These are phyloP conservation scores for Suillus hirtellus DNA, from an alignment of 768 basidiomycete genomes.

Conservation along the genomic window DNA sequence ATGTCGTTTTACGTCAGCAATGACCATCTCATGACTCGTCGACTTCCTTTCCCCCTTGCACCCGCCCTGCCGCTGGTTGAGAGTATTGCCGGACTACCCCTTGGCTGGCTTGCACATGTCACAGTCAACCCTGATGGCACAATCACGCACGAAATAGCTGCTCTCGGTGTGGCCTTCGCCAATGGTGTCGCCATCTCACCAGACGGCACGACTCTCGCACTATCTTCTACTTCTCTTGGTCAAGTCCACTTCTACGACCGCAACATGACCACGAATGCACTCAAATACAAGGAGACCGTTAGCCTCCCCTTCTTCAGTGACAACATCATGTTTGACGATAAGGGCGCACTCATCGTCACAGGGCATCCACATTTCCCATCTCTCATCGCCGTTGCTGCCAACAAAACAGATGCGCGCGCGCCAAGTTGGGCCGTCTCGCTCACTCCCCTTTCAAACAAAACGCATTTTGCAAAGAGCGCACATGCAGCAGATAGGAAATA, in stretches of 20 bases:
- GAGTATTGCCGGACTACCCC: slow-evolving; percentile 53
- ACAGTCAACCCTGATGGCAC: slow-evolving; percentile 36
- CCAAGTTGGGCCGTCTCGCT: slow-evolving; percentile 65
- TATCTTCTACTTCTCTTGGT: slow-evolving; percentile 53
- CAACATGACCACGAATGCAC: slow-evolving; percentile 42
- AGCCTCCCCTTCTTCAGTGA: slow-evolving; percentile 61
- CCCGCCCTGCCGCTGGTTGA: slow-evolving; percentile 54
- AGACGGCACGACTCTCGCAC: slow-evolving; percentile 48
- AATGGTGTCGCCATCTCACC: slow-evolving; percentile 69
- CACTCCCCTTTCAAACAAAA: slow-evolving; percentile 18
- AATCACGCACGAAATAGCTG: slow-evolving; percentile 41
- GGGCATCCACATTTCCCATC: slow-evolving; percentile 69
- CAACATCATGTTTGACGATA: slow-evolving; percentile 57
- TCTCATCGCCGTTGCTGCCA: slow-evolving; percentile 45
- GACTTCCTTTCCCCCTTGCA: slow-evolving; percentile 52
- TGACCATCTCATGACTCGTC: slow-evolving; percentile 68
- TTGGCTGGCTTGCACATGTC: slow-evolving; percentile 61
- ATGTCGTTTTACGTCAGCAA: slow-evolving; percentile 72
- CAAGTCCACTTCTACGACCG: slow-evolving; percentile 55
- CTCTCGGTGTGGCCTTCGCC: slow-evolving; percentile 58
- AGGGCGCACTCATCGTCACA: slow-evolving; percentile 51
- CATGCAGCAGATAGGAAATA: slow-evolving; percentile 24
- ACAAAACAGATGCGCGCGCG: slow-evolving; percentile 39
- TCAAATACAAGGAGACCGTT: slow-evolving; percentile 41
- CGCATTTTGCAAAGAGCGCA: not conserved